These are phyloP conservation scores for Suillus spraguei DNA, from an alignment of 768 basidiomycete species.

Conservation along the genomic window DNA sequence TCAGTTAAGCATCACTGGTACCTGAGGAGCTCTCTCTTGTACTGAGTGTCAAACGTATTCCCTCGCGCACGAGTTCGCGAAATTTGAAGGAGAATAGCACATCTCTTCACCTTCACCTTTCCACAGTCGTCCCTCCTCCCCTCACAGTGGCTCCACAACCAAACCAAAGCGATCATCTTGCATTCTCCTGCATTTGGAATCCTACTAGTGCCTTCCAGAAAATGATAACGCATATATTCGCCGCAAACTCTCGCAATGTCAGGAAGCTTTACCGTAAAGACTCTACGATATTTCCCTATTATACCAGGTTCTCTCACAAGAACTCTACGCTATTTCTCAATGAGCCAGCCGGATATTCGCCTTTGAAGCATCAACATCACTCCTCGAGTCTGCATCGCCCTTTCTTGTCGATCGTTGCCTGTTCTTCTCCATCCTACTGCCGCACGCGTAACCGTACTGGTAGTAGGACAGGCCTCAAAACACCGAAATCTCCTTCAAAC, in stretches of 20 bases:
- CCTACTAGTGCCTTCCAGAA: conserved; percentile 30
- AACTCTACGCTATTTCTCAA: conserved; percentile 12
- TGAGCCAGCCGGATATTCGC: conserved; percentile 18
- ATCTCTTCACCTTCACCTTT: conserved; percentile 46
- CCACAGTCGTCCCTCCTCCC: conserved; percentile 45
- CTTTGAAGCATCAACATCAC: conserved; percentile 21
- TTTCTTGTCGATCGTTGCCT: conserved; percentile 27
- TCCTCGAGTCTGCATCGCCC: conserved; percentile 18
- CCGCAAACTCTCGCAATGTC: conserved; percentile 8
- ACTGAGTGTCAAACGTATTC: conserved; percentile 36
- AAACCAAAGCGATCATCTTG: conserved; percentile 25
- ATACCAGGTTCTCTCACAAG: conserved; percentile 12
- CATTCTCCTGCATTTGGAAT: conserved; percentile 32
- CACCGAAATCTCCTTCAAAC: neutral
- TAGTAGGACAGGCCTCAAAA: conserved; percentile 1
- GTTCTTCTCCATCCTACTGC: conserved; percentile 29
- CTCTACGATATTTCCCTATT: conserved; percentile 21
- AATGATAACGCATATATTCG: conserved; percentile 10
- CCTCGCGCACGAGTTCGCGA: conserved; percentile 42
- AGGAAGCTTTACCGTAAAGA: conserved; percentile 20
- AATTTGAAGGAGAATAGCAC: conserved; percentile 42
- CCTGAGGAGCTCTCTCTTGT: conserved; percentile 46
- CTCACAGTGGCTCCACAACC: conserved; percentile 38
- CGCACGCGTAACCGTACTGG: conserved; percentile 3
- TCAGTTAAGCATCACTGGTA: conserved; percentile 20